Base-by-base conservation (phyloP, 345 rosid species). In the Brassica nigra region DNA sequence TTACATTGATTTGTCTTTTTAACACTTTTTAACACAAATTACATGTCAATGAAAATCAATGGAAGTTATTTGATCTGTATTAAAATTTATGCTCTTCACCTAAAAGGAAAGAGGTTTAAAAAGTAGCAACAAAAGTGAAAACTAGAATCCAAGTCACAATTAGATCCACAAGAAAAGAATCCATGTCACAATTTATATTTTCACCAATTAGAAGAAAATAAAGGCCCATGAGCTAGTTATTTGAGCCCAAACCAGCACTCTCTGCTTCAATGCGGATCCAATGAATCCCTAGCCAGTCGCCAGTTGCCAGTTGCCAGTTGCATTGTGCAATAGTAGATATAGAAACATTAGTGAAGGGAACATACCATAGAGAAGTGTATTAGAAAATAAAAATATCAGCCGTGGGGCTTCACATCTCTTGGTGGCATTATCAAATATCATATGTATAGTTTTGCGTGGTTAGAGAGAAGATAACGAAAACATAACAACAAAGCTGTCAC, bases 401-500 rank as follows among this genome's bases (percentile, higher is more conserved):
- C 44, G 78, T 67, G 74, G 78, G 75, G 75, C 70, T 27, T 67
- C 34, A 54, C 70, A 33, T 58, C 34, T 68, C 54, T 74, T 79
- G 78, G 78, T 47, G 65, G 78, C 82, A 79, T 78, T 63, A 16
- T 57, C 34, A 64, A 70, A n/a, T 52, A 61, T 78, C 67, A 18
- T 33, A 47, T 58, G 63, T 49, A 62, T 2, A 68, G 52, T 30
- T 49, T 74, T 68, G 12, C 14, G 18, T 74, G 78, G 71, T 36
- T 68, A 62, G 18, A 52, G 44, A 62, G 62, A 70, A 75, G 83
- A 80, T 80, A 75, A 80, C 68, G 77, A 76, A 23, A 39, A 76
- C 64, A 76, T 30, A 5, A 54, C 76, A 70, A 80, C 83, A 76
- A 76, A 80, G 77, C 80, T 76, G 80, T 76, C 80, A 71, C 77